phyloP scores from a whole-genome alignment of 495 filamentous ascomycete genomes.

The Saxophila tyrrhenica region DNA sequence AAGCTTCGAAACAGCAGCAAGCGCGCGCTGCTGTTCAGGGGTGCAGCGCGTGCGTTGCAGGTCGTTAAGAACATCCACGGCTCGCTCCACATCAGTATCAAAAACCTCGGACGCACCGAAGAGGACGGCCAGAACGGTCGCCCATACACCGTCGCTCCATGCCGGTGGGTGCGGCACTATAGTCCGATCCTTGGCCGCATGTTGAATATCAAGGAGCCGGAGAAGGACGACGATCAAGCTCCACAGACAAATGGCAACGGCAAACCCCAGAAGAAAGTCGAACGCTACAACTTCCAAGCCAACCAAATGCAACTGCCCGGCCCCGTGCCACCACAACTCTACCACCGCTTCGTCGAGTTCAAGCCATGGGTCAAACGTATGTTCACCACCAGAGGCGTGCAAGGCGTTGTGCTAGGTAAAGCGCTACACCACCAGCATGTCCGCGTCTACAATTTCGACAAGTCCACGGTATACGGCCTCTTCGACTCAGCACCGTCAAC shows the following conservation, averaged over 20 bases:
- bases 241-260: not conserved
- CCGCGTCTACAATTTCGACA: conserved; percentile 79
- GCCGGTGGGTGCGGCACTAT: conserved; percentile 71
- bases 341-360: conserved; percentile 89
- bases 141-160: conserved; percentile 65
- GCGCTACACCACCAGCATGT: conserved; percentile 82
- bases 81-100: conserved; percentile 55
- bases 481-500: conserved; percentile 36
- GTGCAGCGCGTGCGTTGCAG: conserved; percentile 46
- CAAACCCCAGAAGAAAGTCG: conserved; percentile 9
- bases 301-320: conserved; percentile 82
- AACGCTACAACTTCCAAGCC: conserved; percentile 64
- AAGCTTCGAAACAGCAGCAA: conserved; percentile 79
- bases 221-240: conserved; percentile 17
- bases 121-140: conserved; percentile 58
- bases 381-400: conserved; percentile 65
- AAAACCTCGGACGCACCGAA: conserved; percentile 60
- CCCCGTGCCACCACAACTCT: conserved; percentile 64
- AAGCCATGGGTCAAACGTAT: conserved; percentile 79
- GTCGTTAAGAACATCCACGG: conserved; percentile 45
- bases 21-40: conserved; percentile 63
- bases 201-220: conserved; percentile 59
- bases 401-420: conserved; percentile 67
- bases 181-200: conserved; percentile 81
- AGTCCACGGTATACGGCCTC: conserved; percentile 54